These are phyloP conservation scores for Hebeloma cylindrosporum DNA, from an alignment of 768 basidiomycete genomes.

Conservation along the genomic window DNA sequence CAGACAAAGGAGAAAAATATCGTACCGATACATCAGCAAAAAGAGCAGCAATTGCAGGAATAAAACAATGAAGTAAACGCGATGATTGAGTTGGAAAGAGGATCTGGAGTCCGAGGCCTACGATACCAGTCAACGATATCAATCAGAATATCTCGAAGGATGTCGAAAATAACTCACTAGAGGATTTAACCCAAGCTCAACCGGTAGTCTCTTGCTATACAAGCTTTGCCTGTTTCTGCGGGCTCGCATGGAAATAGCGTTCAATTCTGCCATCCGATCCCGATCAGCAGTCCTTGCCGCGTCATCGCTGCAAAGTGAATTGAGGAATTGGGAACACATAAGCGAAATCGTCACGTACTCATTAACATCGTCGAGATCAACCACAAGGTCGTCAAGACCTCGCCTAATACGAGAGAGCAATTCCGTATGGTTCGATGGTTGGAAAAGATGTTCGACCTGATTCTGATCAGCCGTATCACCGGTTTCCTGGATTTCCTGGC, in stretches of 20 bases:
- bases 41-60: slow-evolving; percentile 51
- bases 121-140: too few species aligned
- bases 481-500: slow-evolving; percentile 47
- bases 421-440: slow-evolving; percentile 42
- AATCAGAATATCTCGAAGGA: too few species aligned
- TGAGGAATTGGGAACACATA: not conserved
- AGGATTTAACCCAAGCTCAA: too few species aligned
- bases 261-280: slow-evolving; percentile 48
- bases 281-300: slow-evolving; percentile 33
- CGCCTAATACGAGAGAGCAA: slow-evolving; percentile 57
- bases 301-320: slow-evolving; percentile 9
- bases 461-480: slow-evolving; percentile 24
- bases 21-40: slow-evolving; percentile 60
- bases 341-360: slow-evolving; percentile 38
- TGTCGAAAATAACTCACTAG: too few species aligned
- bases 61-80: too few species aligned
- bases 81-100: too few species aligned
- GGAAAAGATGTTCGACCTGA: slow-evolving; percentile 14
- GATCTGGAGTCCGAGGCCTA: too few species aligned
- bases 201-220: not conserved
- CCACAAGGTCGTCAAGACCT: slow-evolving; percentile 56
- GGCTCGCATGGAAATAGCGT: slow-evolving; percentile 52
- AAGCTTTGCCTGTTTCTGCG: slow-evolving; percentile 42
- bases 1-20: slow-evolving; percentile 13
- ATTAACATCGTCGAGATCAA: slow-evolving; percentile 58